phyloP scores from a whole-genome alignment of 495 filamentous ascomycete species.

The Aspergillus bertholletiae region DNA sequence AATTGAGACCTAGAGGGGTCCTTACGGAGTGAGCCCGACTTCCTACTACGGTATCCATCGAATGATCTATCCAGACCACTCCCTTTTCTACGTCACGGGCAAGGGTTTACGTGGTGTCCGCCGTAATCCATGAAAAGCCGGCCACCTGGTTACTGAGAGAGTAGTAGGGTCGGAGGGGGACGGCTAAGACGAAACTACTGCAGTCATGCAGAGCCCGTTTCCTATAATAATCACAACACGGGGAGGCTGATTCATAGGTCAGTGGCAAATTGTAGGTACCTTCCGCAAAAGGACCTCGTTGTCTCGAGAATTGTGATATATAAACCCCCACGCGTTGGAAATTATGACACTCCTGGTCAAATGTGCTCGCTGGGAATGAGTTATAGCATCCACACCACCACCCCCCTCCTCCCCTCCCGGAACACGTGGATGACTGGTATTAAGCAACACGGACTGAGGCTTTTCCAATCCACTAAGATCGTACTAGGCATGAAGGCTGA shows the following conservation, averaged over 20 bases:
- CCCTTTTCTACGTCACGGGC: neutral
- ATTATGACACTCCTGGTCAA: neutral
- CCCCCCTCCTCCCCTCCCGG: neutral
- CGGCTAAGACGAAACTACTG: neutral
- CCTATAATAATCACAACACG: neutral
- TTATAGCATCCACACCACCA: neutral
- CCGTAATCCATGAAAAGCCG: neutral
- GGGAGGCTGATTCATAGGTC: neutral
- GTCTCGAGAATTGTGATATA: neutral
- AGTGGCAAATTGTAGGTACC: neutral
- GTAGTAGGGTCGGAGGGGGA: neutral
- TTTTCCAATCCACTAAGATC: neutral
- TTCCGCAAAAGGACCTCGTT: neutral
- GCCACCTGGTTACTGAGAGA: neutral
- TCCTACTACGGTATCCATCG: neutral
- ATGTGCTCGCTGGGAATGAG: neutral
- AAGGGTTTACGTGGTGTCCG: neutral
- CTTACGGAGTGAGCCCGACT: neutral
- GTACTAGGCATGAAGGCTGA: neutral
- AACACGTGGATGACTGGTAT: neutral
- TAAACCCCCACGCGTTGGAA: neutral
- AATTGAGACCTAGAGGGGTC: neutral
- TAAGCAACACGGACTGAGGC: neutral
- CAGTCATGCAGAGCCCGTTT: neutral
- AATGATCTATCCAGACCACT: neutral